phyloP scores from a whole-genome alignment of 2,329 filamentous ascomycete species.

The Cercospora sp. region DNA sequence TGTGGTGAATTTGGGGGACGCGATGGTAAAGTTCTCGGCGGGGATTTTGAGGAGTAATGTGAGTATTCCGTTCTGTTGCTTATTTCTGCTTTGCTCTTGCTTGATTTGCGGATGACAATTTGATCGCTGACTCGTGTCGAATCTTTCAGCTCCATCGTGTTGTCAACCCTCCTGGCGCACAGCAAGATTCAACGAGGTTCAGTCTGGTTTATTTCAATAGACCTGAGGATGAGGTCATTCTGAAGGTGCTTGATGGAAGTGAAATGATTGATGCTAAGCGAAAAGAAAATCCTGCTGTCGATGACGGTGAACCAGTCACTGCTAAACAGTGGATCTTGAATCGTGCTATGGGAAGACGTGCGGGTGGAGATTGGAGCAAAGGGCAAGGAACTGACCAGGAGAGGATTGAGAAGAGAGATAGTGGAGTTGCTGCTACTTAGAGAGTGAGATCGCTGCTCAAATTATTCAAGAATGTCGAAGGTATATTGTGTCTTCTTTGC shows the following conservation, averaged over 20 bases:
- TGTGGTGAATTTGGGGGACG: conserved; percentile 52
- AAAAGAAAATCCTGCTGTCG: conserved; percentile 26
- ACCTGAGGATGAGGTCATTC: conserved; percentile 51
- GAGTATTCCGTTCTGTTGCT: too few species aligned
- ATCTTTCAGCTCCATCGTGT: conserved; percentile 47
- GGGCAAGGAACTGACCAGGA: conserved; percentile 24
- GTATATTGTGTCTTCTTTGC: not conserved
- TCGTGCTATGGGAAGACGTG: conserved; percentile 39
- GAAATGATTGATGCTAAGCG: conserved; percentile 32
- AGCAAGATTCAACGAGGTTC: conserved; percentile 48
- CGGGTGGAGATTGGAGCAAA: conserved; percentile 23
- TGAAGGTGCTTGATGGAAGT: conserved; percentile 42
- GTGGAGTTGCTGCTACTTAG: conserved; percentile 14
- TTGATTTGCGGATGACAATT: too few species aligned
- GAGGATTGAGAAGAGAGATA: conserved; percentile 23
- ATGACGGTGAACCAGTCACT: conserved; percentile 29
- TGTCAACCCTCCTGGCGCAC: conserved; percentile 50
- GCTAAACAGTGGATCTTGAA: conserved; percentile 44
- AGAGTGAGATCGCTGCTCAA: too few species aligned
- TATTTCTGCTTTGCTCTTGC: too few species aligned
- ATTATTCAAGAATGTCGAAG: too few species aligned
- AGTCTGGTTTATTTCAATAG: conserved; percentile 58
- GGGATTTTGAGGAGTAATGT: conserved; percentile 37
- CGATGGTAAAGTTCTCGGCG: conserved; percentile 48
- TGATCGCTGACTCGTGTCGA: not conserved